Base-by-base conservation (phyloP, 2,329 filamentous ascomycete genomes). In the Xylaria sp. region DNA sequence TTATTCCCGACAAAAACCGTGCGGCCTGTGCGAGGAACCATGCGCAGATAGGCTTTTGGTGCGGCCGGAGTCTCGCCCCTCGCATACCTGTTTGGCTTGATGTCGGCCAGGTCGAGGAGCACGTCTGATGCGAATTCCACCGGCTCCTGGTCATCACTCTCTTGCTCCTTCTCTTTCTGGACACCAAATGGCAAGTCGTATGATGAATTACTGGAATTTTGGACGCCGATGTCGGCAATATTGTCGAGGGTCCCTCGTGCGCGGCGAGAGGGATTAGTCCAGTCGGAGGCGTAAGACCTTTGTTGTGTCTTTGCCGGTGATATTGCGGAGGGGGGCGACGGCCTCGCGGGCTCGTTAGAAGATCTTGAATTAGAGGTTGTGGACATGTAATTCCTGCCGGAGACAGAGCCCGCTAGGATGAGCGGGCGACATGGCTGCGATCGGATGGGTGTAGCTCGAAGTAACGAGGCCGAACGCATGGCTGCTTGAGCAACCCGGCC, bases 11-110 rank as follows among this genome's bases (percentile, higher is more conserved):
- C 77, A 57, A 81, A 72, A 3, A 83, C 69, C 1, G 83, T 84
- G 55, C 83, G 82, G 46, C 85, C 84, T 9, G 80, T 80, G 41
- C 79, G 78, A 3, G 83, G 82, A 30, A 78, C 76, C 61, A 83
- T 76, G 34, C 81, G 80, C 63, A 84, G 6, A n/a, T 59, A 9
- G 36, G 63, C n/a, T 7, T 50, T 50, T 4, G 64, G 61, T 12
- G 57, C 46, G 23, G 12, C 2, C 12, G n/a, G 30, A 5, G n/a
- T 1, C 1, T 32, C 23, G 2, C 1, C 1, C 28, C 8, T 46
- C 4, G 23, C 12, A 1, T 13, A 2, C 18, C 6, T 36, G 4
- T 41, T 48, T 2, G 12, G 1, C 2, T 32, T 15, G 39, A 70
- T 6, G 32, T 71, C 64, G 30, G 76, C 67, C 6, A 77, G 72